A percentile compares a stretch with the other conserved stretches of the same genome.
These are phyloP conservation scores for Suillus spraguei DNA, from an alignment of 768 basidiomycete species.

Conservation along the genomic window DNA sequence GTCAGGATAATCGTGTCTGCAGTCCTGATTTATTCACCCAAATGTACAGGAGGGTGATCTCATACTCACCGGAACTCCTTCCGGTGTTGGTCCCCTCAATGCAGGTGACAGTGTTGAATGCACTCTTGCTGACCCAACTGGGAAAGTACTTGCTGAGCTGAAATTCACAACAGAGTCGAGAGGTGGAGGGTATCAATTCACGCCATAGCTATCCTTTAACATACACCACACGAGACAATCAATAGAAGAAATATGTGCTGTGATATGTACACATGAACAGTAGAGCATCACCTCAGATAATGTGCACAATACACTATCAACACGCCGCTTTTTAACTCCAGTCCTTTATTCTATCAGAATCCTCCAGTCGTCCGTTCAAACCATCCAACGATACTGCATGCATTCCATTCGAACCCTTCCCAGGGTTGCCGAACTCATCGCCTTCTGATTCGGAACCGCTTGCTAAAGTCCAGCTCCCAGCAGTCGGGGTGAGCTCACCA, in stretches of 20 bases:
- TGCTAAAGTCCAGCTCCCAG: constrained; percentile 73
- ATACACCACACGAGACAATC: neutral
- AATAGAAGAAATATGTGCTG: constrained; percentile 5
- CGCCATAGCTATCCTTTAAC: constrained; percentile 21
- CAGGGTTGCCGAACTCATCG: constrained; percentile 29
- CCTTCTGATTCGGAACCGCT: constrained; percentile 38
- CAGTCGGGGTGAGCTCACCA: constrained; percentile 61
- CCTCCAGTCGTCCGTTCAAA: constrained; percentile 25
- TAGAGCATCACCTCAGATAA: constrained; percentile 2
- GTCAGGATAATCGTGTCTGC: constrained; percentile 15
- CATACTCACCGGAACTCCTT: constrained; percentile 90
- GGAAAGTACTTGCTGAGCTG: constrained; percentile 61
- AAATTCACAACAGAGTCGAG: constrained; percentile 68
- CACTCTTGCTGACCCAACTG: constrained; percentile 54
- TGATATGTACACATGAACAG: constrained; percentile 9
- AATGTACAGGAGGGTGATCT: constrained; percentile 79
- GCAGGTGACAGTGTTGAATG: constrained; percentile 84
- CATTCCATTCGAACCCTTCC: constrained; percentile 19
- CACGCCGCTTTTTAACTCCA: constrained; percentile 16
- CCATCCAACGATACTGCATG: constrained; percentile 32
- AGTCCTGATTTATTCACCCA: constrained; percentile 5
- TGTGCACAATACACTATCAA: neutral
- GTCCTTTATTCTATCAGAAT: constrained; percentile 9
- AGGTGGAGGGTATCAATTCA: constrained; percentile 69
- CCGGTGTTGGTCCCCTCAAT: constrained; percentile 79